phyloP scores from a whole-genome alignment of 805 yeast genomes.

The Zygotorulaspora chibaensis region DNA sequence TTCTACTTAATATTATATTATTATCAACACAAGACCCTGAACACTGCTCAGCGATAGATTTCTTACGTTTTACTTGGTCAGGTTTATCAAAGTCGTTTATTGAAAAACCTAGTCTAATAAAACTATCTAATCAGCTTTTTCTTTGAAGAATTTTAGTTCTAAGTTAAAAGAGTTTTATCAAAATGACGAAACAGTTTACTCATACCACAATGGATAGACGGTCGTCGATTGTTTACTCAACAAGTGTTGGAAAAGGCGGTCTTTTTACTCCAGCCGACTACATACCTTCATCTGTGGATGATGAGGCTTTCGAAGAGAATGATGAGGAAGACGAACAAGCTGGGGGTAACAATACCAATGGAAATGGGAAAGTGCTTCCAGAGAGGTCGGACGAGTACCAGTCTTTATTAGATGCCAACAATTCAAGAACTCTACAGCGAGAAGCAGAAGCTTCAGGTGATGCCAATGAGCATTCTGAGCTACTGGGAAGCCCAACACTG shows the following conservation, averaged over 20 bases:
- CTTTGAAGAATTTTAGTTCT: no score
- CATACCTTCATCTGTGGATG: conserved; percentile 14
- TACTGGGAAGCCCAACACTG: background rate
- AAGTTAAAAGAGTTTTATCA: no score
- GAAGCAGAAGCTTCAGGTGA: conserved; percentile 12
- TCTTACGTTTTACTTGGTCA: no score
- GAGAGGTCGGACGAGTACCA: conserved; percentile 4
- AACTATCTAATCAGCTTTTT: no score
- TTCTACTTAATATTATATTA: no score
- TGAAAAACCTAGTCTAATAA: no score
- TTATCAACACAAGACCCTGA: no score
- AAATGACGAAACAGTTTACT: conserved; percentile 28
- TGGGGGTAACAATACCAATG: background rate
- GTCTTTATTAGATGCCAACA: conserved; percentile 20
- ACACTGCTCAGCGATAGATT: no score
- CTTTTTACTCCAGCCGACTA: conserved; percentile 32
- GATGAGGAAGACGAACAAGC: conserved; percentile 12
- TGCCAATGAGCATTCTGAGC: background rate
- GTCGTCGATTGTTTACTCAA: conserved; percentile 33
- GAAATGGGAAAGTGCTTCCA: background rate
- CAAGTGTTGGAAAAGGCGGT: conserved; percentile 34
- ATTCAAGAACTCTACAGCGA: conserved; percentile 22
- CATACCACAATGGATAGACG: conserved; percentile 29
- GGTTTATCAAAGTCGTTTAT: no score
- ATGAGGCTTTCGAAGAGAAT: conserved; percentile 12